Evolutionary conservation across 306 rosid genomes (phyloP).

Genomic region (Nissolia schottii): DNA sequence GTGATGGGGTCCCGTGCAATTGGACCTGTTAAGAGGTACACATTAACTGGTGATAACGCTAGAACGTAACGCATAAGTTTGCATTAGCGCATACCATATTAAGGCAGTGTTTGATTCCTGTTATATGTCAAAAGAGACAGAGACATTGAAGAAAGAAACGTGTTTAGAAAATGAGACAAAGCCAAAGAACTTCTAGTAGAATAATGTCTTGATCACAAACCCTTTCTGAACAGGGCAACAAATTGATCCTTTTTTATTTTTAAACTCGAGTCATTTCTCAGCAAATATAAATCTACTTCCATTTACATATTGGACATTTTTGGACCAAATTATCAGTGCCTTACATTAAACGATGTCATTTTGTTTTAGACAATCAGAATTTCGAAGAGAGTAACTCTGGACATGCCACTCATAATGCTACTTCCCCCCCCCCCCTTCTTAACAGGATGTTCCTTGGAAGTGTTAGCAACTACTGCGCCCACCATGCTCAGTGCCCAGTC

Average conservation of each 20-base stretch:
- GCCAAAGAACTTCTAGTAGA: too few species aligned
- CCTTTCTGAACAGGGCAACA: not conserved
- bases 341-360: not conserved
- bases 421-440: not conserved
- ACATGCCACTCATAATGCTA: not conserved
- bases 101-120: too few species aligned
- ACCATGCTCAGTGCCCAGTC: conserved; percentile 70
- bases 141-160: too few species aligned
- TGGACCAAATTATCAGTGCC: not conserved
- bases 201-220: not conserved
- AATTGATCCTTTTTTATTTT: too few species aligned
- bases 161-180: too few species aligned
- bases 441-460: conserved; percentile 94
- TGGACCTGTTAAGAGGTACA: conserved; percentile 83
- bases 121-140: too few species aligned
- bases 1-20: conserved; percentile 80
- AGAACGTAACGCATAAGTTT: not conserved
- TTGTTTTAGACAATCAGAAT: not conserved
- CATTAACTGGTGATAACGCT: not conserved
- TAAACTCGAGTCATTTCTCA: too few species aligned
- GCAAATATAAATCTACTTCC: not conserved
- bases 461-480: conserved; percentile 82
- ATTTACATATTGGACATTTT: conserved; percentile 13
- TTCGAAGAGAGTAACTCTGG: not conserved
- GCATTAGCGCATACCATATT: not conserved